Evolutionary conservation across 2,329 filamentous ascomycete species (phyloP).

Genomic region (Ophiostoma quercus): DNA sequence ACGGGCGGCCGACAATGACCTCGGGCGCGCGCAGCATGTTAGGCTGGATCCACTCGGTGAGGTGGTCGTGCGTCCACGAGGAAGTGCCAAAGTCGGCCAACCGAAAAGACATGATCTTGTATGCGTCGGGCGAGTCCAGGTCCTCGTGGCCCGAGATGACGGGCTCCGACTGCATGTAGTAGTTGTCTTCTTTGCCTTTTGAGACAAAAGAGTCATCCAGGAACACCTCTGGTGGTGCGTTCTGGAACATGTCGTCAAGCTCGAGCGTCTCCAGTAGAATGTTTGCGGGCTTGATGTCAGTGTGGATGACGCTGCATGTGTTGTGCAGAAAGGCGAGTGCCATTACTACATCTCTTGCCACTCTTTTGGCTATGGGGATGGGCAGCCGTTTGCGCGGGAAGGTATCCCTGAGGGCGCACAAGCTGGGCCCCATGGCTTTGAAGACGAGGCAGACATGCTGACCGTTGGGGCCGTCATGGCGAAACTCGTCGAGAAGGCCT

Average conservation of each 20-base stretch:
- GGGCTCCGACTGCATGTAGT: constrained; percentile 18
- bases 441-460: too few species aligned
- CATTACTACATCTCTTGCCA: background rate
- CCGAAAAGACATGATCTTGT: constrained; percentile 1
- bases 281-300: constrained; percentile 19
- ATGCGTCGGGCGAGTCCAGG: background rate
- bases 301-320: constrained; percentile 18
- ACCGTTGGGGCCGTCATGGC: too few species aligned
- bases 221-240: constrained; percentile 15
- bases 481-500: too few species aligned
- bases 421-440: background rate
- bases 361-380: constrained; percentile 3
- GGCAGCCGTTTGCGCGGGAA: constrained; percentile 18
- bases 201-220: background rate
- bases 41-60: constrained; percentile 21
- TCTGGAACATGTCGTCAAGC: constrained; percentile 17
- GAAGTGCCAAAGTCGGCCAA: constrained; percentile 20
- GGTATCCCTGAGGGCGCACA: constrained; percentile 5
- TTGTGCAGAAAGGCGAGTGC: constrained; percentile 20
- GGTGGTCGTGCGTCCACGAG: constrained; percentile 3
- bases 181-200: background rate
- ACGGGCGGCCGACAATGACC: constrained; percentile 15
- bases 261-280: constrained; percentile 17
- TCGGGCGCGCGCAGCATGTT: constrained; percentile 19
- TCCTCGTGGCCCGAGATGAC: constrained; percentile 11